Percentiles rank a stretch among this genome's conserved stretches.
Conservation (phyloP, 345 rosid genomes). For the Corymbia maculata region DNA sequence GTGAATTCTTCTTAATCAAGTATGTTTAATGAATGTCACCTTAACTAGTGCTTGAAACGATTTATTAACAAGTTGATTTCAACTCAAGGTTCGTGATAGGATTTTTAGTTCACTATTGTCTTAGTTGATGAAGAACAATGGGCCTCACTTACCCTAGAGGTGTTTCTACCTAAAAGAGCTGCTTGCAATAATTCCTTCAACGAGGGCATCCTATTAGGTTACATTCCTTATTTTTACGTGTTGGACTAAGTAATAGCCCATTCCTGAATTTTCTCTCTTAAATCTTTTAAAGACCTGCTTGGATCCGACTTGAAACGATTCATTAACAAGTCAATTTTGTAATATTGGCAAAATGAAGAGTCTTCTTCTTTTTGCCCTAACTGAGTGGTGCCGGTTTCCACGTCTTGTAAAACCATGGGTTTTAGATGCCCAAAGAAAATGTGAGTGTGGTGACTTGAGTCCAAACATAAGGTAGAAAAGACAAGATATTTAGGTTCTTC, state of each 20-base stretch:
- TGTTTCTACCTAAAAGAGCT: too few species aligned
- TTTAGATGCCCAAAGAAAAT: background rate
- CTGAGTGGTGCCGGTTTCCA: background rate
- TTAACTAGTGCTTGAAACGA: fast-evolving
- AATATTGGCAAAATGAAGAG: background rate
- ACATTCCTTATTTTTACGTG: too few species aligned
- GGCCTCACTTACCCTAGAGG: too few species aligned
- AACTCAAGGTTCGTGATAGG: too few species aligned
- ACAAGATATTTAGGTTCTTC: background rate
- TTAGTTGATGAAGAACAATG: too few species aligned
- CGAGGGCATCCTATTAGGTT: too few species aligned
- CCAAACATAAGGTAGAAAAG: background rate
- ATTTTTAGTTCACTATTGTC: too few species aligned
- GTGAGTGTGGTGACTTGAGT: background rate
- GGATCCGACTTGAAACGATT: too few species aligned
- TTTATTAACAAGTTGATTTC: background rate
- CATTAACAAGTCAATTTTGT: background rate
- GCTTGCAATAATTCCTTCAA: too few species aligned
- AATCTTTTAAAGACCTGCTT: too few species aligned
- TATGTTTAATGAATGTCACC: background rate
- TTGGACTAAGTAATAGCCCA: too few species aligned
- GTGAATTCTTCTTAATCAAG: background rate
- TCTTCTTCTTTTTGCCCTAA: background rate
- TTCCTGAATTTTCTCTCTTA: too few species aligned
- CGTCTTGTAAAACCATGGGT: background rate